These are phyloP conservation scores for Yarrowia sp. DNA, from an alignment of 805 yeast genomes.

Conservation along the genomic window DNA sequence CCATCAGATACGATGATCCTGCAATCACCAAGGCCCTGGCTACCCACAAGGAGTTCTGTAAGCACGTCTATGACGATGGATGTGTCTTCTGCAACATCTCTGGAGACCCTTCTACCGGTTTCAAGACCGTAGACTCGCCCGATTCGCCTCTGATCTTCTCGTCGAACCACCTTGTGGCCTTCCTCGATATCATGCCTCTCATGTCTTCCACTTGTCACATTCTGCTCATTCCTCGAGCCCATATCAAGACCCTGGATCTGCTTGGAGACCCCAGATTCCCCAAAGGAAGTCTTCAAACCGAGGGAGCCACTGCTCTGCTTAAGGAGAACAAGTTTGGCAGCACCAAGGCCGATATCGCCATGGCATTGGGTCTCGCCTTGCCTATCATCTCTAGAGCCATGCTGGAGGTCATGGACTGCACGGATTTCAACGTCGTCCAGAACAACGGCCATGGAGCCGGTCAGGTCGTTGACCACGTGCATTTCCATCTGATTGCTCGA, in stretches of 20 bases:
- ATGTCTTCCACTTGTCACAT: slow-evolving; percentile 50
- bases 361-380: slow-evolving; percentile 46
- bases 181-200: slow-evolving; percentile 52
- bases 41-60: slow-evolving; percentile 34
- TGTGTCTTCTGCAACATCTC: slow-evolving; percentile 49
- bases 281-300: slow-evolving; percentile 17
- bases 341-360: slow-evolving; percentile 40
- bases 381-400: slow-evolving; percentile 46
- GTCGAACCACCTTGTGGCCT: slow-evolving; percentile 48
- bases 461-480: slow-evolving; percentile 92
- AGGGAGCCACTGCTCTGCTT: slow-evolving; percentile 31
- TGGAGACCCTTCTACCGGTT: slow-evolving; percentile 42
- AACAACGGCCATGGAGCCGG: slow-evolving; percentile 87
- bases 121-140: slow-evolving; percentile 41
- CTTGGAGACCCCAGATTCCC: slow-evolving; percentile 43
- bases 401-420: slow-evolving; percentile 42
- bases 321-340: slow-evolving; percentile 35
- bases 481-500: slow-evolving; percentile 87
- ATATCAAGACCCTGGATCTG: slow-evolving; percentile 46
- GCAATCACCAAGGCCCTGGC: slow-evolving; percentile 31
- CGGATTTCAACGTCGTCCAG: slow-evolving; percentile 51
- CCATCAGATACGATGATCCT: slow-evolving; percentile 33
- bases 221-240: slow-evolving; percentile 50
- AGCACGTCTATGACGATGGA: slow-evolving; percentile 30
- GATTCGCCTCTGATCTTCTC: slow-evolving; percentile 45